phyloP scores from a whole-genome alignment of 768 basidiomycete species.

The Cantharellus cinnabarinus region DNA sequence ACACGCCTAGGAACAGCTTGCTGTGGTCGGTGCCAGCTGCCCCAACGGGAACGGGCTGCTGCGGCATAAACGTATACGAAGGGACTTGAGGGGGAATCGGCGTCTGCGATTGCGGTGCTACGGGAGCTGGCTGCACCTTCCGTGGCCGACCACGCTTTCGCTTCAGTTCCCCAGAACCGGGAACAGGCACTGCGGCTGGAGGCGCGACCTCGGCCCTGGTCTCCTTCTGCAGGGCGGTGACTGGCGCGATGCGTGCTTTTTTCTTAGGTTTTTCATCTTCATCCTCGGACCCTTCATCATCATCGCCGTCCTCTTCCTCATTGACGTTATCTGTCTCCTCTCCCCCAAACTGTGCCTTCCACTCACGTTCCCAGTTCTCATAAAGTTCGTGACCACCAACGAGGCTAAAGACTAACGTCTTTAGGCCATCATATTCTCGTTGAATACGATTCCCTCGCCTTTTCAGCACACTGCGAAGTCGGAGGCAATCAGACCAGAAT shows the following conservation, averaged over 20 bases:
- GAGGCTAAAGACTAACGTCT: constrained; percentile 43
- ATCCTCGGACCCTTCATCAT: constrained; percentile 21
- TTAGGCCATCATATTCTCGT: constrained; percentile 50
- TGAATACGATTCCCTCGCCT: constrained; percentile 44
- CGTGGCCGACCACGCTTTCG: constrained; percentile 69
- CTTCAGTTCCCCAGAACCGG: constrained; percentile 35
- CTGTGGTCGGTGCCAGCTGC: constrained; percentile 8
- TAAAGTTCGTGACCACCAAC: constrained; percentile 55
- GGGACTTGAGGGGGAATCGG: not conserved
- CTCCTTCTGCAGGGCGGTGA: constrained; percentile 26
- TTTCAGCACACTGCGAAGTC: constrained; percentile 43
- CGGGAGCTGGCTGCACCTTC: constrained; percentile 34
- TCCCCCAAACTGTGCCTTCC: constrained; percentile 54
- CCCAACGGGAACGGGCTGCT: constrained; percentile 5
- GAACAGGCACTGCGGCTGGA: constrained; percentile 14
- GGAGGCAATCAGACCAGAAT: not conserved
- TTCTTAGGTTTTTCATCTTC: constrained; percentile 39
- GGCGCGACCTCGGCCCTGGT: constrained; percentile 13
- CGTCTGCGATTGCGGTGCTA: not conserved
- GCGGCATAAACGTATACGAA: not conserved
- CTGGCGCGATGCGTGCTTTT: constrained; percentile 30
- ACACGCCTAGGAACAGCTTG: constrained; percentile 59
- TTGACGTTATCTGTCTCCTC: constrained; percentile 43
- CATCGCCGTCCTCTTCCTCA: constrained; percentile 7
- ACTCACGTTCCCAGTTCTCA: constrained; percentile 56